Base-by-base conservation (phyloP, 164 flowering plant species). In the Echeveria elegans region DNA sequence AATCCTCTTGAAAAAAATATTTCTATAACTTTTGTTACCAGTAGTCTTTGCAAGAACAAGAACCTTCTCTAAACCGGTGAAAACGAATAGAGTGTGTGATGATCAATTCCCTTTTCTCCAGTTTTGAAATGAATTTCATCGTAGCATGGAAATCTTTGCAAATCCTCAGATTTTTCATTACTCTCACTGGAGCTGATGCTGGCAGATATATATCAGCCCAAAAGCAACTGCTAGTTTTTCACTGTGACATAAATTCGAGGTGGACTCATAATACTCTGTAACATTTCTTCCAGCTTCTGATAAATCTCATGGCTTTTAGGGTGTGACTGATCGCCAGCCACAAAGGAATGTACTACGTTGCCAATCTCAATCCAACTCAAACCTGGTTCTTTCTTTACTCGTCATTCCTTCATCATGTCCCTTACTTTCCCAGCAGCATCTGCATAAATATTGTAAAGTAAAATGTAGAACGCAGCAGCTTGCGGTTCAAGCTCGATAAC, bases 351-450 rank as follows among this genome's bases (percentile, higher is more conserved):
- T 40, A 82, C 78, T 37, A n/a, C 48, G 40, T 67, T 61, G 36
- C 83, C 75, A 9, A 81, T 69, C 71, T 84, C 79, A 50, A 86
- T 80, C 91, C 87, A 84, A 70, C 88, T 83, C 29, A 80, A 43
- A 52, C 88, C 88, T 8, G 88, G 85, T 71, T 84, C 88, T 71
- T 86, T 86, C 78, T 79, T 86, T 43, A 84, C 61, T 31, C 85
- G 77, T 36, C 79, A 67, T 9, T 72, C 70, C 41, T 64, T 75
- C 85, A 86, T 84, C 75, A 83, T 68, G 12, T 81, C 74, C 59
- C 88, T 80, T 29, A 84, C 71, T 65, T 74, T 30, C 9, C 56
- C 68, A 6, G 87, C 88, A 26, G 81, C 73, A 60, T 79, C 85
- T 19, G 58, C 50, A 68, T 80, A 84, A 26, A 83, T 76, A 71